These are phyloP conservation scores for Lactarius sanguifluus DNA, from an alignment of 768 basidiomycete genomes.

Conservation along the genomic window DNA sequence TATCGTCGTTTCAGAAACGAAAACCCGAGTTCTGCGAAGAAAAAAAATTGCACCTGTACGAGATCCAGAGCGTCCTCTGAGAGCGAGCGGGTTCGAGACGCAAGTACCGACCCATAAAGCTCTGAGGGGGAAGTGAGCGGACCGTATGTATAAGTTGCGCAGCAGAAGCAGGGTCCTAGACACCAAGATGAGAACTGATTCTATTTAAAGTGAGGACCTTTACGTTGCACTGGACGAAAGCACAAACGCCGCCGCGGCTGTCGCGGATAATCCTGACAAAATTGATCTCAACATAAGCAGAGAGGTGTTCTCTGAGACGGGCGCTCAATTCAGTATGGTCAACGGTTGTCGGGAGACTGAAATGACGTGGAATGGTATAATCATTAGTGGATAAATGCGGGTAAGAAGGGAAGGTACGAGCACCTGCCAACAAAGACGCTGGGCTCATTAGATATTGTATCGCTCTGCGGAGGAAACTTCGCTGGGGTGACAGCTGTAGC, in stretches of 20 bases:
- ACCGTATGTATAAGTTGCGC: constrained; percentile 59
- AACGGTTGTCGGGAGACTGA: constrained; percentile 67
- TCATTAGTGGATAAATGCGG: constrained; percentile 23
- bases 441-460: constrained; percentile 67
- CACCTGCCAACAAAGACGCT: constrained; percentile 87
- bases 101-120: constrained; percentile 68
- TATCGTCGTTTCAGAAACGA: constrained; percentile 26
- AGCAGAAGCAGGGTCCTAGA: constrained; percentile 58
- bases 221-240: constrained; percentile 86
- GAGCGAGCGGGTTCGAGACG: constrained; percentile 80
- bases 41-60: constrained; percentile 55
- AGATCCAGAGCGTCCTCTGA: constrained; percentile 69
- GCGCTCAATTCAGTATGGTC: constrained; percentile 61
- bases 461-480: constrained; percentile 21
- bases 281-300: constrained; percentile 62
- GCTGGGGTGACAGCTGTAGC: constrained; percentile 29
- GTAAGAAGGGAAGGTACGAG: constrained; percentile 21
- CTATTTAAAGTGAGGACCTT: constrained; percentile 28
- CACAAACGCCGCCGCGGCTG: constrained; percentile 74
- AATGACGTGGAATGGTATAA: constrained; percentile 9
- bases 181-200: constrained; percentile 1
- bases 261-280: constrained; percentile 72
- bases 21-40: not conserved
- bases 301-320: constrained; percentile 65
- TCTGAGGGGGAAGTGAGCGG: constrained; percentile 53